phyloP scores from a whole-genome alignment of 768 basidiomycete species.

The Collybiopsis confluens region DNA sequence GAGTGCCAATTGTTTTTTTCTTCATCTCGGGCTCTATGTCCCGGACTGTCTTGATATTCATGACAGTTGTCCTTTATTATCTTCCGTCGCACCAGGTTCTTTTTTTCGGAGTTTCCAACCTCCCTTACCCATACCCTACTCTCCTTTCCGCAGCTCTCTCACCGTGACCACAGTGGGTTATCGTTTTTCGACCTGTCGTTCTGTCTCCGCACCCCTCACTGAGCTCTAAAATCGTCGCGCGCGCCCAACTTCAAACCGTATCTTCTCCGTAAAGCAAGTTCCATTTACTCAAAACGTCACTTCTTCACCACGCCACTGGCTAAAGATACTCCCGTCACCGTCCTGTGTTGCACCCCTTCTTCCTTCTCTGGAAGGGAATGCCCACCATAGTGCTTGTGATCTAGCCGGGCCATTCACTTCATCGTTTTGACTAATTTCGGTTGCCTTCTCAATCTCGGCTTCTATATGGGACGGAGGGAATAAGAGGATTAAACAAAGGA shows the following conservation, averaged over 20 bases:
- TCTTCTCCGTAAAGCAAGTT: neutral
- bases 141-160: too few relatives aligned
- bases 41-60: neutral
- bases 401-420: neutral
- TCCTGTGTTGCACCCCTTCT: neutral
- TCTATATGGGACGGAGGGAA: constrained; percentile 4
- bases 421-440: neutral
- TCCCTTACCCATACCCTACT: neutral
- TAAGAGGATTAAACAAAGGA: neutral
- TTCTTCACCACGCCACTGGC: neutral
- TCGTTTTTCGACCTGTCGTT: too few relatives aligned
- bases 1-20: neutral
- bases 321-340: neutral
- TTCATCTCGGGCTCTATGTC: too few relatives aligned
- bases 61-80: neutral
- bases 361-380: neutral
- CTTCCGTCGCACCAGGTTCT: neutral
- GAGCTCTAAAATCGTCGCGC: too few relatives aligned
- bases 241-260: too few relatives aligned
- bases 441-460: neutral
- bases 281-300: neutral
- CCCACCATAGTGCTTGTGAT: neutral
- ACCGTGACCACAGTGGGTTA: too few relatives aligned
- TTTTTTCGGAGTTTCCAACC: neutral
- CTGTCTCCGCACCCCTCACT: too few relatives aligned